Percentiles rank a stretch among this genome's conserved stretches.
phyloP scores from a whole-genome alignment of 2,329 filamentous ascomycete genomes.

The Claviceps fusiformis region DNA sequence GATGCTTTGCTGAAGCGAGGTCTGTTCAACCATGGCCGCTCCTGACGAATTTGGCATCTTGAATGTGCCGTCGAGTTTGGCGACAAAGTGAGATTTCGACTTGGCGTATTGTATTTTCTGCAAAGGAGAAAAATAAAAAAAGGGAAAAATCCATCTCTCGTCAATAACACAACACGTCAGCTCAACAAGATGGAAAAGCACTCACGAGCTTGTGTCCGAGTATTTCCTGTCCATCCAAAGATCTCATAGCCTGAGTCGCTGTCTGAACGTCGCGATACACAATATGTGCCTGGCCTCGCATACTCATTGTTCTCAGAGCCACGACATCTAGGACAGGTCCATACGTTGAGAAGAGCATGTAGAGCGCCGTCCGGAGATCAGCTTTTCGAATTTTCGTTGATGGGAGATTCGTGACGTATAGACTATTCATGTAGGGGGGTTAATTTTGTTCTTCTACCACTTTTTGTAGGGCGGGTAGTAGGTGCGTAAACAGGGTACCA shows the following conservation, averaged over 20 bases:
- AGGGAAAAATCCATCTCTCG: no score
- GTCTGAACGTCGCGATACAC: conserved; percentile 80
- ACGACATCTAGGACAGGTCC: conserved; percentile 87
- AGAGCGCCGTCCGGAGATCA: conserved; percentile 75
- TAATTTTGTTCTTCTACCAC: not conserved
- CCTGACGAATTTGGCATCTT: conserved; percentile 46
- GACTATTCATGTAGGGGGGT: conserved; percentile 32
- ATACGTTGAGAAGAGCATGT: conserved; percentile 89
- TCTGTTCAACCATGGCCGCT: conserved; percentile 47
- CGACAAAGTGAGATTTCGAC: conserved; percentile 73
- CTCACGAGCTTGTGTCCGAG: conserved; percentile 74
- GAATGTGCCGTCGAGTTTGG: conserved; percentile 86
- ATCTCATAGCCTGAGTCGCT: conserved; percentile 88
- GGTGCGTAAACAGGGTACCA: not conserved
- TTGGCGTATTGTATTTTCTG: conserved; percentile 89
- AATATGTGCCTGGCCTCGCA: conserved; percentile 92
- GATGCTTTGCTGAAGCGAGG: conserved; percentile 65
- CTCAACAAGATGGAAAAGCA: conserved; percentile 8
- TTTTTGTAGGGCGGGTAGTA: not conserved
- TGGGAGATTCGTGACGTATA: conserved; percentile 78
- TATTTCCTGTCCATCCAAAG: conserved; percentile 73
- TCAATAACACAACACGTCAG: not conserved
- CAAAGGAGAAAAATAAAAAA: not conserved
- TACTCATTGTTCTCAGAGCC: conserved; percentile 74
- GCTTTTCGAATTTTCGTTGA: conserved; percentile 82